Base-by-base conservation (phyloP, 108 stramenopile species). In the Skeletonema marinoi region DNA sequence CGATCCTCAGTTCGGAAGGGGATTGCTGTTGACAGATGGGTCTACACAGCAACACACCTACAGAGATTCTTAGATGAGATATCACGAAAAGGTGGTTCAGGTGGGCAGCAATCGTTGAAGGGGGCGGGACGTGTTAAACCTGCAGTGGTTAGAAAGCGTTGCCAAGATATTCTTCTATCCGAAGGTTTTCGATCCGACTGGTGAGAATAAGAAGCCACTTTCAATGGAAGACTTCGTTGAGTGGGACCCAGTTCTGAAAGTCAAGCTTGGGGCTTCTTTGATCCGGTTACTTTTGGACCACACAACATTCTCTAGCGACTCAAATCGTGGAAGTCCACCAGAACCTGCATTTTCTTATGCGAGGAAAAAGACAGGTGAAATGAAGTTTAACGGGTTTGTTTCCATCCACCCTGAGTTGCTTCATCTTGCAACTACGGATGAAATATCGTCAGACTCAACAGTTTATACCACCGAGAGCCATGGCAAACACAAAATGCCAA, bases 241-340 rank as follows among this genome's bases (percentile, higher is more conserved):
- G 30, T 98, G 97, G 97, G 71, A 90, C 11, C 79, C 78, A 7
- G 74, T 77, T 42, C 72, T 84, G n/a, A 88, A 90, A 59, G 83
- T 87, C 13, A 92, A 96, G 46, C 74, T 97, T 21, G 97, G 97
- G 3, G 93, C 93, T 8, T 86, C 85, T 3, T 80, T 98, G n/a
- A 73, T 98, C 6, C 70, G 88, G 25, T 68, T 90, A n/a, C 73
- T 98, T 1, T 56, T 94, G 7, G 87, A 92, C 19, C 69, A 83
- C 42, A 80, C 88, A 5, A 86, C 59, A 30, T 77, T 91, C 44
- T 79, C 76, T 38, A 63, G 63, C 29, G 66, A 60, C 65, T 12
- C 59, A 78, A 31, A 86, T 69, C 0, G 41, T 13, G 41, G 71
- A n/a, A 30, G 42, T 58, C 39, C 63, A 32, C 73, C 73, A 82